These are phyloP conservation scores for Pulchroboletus neoregius DNA, from an alignment of 1,284 basidiomycete species.

Conservation along the genomic window DNA sequence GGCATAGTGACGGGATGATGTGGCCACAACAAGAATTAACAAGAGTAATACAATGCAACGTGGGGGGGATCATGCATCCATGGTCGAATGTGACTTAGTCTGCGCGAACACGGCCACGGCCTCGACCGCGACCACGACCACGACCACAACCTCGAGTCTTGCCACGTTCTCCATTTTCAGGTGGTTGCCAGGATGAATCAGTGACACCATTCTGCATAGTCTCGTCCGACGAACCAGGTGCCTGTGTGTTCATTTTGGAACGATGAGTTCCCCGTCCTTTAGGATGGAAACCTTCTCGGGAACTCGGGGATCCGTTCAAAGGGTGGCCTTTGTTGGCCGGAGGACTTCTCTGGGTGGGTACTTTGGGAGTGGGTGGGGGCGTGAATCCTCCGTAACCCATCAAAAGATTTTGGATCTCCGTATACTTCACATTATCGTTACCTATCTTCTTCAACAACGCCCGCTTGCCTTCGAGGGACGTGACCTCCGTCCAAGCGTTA, in stretches of 20 bases:
- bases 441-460: conserved; percentile 28
- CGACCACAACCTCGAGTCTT: conserved; percentile 39
- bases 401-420: conserved; percentile 54
- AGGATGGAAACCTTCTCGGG: conserved; percentile 1
- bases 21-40: conserved; percentile 22
- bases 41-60: conserved; percentile 20
- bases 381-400: conserved; percentile 51
- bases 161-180: conserved; percentile 28
- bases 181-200: conserved; percentile 8
- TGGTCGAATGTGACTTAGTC: conserved; percentile 9
- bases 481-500: conserved; percentile 48
- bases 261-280: conserved; percentile 14
- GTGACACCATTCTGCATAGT: conserved; percentile 4
- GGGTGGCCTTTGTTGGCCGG: conserved; percentile 1
- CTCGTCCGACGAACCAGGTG: conserved; percentile 1
- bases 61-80: conserved; percentile 8
- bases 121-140: conserved; percentile 29
- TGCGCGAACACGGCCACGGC: conserved; percentile 19
- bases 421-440: conserved; percentile 36
- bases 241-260: conserved; percentile 1
- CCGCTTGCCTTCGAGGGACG: conserved; percentile 36
- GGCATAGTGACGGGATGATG: conserved; percentile 22
- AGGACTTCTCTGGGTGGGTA: conserved; percentile 15
- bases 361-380: conserved; percentile 41
- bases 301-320: neutral